Conservation (phyloP, 2,329 filamentous ascomycete species). For the Epichloe typhina region DNA sequence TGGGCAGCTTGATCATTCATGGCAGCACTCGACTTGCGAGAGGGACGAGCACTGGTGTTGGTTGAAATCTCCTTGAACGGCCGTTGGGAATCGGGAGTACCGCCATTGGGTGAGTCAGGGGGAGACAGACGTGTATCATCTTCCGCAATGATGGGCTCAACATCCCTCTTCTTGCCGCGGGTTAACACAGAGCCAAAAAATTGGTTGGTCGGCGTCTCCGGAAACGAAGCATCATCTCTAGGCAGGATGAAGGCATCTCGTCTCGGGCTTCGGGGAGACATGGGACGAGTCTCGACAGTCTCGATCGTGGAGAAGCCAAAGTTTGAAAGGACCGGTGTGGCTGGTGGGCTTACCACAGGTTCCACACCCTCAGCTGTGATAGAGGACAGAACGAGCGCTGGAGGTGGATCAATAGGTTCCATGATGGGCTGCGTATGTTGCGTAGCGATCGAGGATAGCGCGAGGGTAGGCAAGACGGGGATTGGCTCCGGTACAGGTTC, state of each 20-base stretch:
- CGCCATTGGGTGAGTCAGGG: conserved; percentile 25
- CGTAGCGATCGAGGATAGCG: conserved; percentile 18
- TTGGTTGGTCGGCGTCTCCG: conserved; percentile 27
- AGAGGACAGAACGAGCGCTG: conserved; percentile 23
- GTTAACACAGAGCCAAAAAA: conserved; percentile 32
- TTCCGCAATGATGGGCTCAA: conserved; percentile 43
- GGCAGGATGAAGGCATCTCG: conserved; percentile 45
- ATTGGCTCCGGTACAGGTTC: conserved; percentile 19
- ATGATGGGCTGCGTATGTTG: conserved; percentile 17
- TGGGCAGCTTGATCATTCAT: conserved; percentile 65
- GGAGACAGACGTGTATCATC: conserved; percentile 47
- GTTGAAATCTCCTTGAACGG: conserved; percentile 51
- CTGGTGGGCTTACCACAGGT: conserved; percentile 19
- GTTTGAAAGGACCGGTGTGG: conserved; percentile 15
- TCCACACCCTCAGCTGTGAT: conserved; percentile 23
- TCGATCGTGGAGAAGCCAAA: conserved; percentile 32
- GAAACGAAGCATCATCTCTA: conserved; percentile 26
- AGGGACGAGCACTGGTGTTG: conserved; percentile 33
- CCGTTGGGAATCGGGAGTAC: conserved; percentile 41
- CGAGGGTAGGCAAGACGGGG: conserved; percentile 13
- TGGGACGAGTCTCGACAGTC: conserved; percentile 32
- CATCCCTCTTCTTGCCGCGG: conserved; percentile 28
- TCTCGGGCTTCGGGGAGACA: conserved; percentile 36
- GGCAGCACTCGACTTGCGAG: conserved; percentile 25
- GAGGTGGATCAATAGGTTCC: conserved; percentile 11